These are phyloP conservation scores for Colletotrichum sp. DNA, from an alignment of 2,329 filamentous ascomycete genomes.

Conservation along the genomic window DNA sequence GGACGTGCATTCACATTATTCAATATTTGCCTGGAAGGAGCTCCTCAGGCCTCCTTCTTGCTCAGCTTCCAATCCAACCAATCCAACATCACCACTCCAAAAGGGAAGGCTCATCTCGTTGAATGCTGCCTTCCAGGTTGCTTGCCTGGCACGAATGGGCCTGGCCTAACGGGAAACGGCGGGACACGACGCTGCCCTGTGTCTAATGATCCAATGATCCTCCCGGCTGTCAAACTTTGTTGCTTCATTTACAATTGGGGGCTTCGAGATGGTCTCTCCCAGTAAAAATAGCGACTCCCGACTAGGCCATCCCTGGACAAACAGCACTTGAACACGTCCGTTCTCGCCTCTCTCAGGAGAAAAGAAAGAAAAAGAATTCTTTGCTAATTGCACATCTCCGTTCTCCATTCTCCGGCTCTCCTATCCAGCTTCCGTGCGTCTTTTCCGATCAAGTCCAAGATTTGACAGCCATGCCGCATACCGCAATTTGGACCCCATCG, in stretches of 20 bases:
- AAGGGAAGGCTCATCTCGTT: background rate
- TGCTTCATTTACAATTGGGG: background rate
- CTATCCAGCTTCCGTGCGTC: background rate
- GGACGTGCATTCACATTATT: background rate
- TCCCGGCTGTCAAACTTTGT: background rate
- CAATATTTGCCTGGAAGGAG: background rate
- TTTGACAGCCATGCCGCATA: background rate
- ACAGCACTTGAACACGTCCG: background rate
- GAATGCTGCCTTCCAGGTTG: background rate
- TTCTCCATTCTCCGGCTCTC: background rate
- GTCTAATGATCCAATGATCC: background rate
- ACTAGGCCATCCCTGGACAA: constrained; percentile 3
- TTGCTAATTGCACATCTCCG: background rate
- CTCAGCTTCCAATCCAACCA: background rate
- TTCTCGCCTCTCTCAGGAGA: background rate
- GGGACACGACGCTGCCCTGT: background rate
- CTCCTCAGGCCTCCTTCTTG: background rate
- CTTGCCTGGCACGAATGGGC: background rate
- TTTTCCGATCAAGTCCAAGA: background rate
- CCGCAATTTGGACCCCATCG: background rate
- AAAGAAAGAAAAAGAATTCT: background rate
- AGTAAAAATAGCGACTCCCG: background rate
- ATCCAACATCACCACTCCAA: background rate
- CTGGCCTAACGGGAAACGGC: background rate
- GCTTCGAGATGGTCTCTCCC: background rate